These are phyloP conservation scores for Lactifluus volemus DNA, from an alignment of 768 basidiomycete species.

Conservation along the genomic window DNA sequence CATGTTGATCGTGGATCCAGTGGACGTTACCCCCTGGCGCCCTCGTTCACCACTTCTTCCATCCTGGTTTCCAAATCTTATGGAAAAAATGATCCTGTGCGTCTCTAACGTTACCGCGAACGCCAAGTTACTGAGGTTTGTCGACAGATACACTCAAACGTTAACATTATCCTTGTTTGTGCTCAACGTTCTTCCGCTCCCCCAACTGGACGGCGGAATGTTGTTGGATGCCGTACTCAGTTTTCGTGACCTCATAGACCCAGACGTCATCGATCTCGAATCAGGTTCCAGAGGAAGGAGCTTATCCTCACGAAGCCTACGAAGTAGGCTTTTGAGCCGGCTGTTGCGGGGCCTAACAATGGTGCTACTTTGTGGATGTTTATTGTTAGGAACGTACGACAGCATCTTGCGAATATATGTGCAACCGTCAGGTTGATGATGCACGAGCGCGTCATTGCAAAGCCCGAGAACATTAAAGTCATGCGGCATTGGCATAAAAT, in stretches of 20 bases:
- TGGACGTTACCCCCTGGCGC: conserved; percentile 41
- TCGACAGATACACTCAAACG: conserved; percentile 47
- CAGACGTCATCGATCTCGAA: conserved; percentile 9
- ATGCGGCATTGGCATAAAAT: conserved; percentile 10
- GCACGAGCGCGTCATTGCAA: background rate
- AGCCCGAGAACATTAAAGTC: background rate
- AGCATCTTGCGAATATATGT: conserved; percentile 1
- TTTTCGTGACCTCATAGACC: background rate
- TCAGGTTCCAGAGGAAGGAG: background rate
- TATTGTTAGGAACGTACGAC: conserved; percentile 2
- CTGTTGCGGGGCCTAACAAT: background rate
- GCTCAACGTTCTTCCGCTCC: conserved; percentile 74
- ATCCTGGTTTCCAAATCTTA: conserved; percentile 31
- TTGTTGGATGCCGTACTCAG: conserved; percentile 34
- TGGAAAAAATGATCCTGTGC: conserved; percentile 45
- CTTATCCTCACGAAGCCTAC: background rate
- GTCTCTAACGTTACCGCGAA: conserved; percentile 22
- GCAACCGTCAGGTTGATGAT: conserved; percentile 2
- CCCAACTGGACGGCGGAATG: conserved; percentile 61
- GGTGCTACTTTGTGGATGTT: conserved; percentile 8
- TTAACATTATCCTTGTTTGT: conserved; percentile 72
- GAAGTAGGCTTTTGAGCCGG: conserved; percentile 8
- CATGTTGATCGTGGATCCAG: conserved; percentile 28
- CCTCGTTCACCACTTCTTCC: conserved; percentile 38
- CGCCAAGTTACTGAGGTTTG: background rate